A percentile compares a stretch with the other conserved stretches of the same genome.
phyloP scores from a whole-genome alignment of 192 early-diverging fungal genomes.

The Kickxella alabastrina region DNA sequence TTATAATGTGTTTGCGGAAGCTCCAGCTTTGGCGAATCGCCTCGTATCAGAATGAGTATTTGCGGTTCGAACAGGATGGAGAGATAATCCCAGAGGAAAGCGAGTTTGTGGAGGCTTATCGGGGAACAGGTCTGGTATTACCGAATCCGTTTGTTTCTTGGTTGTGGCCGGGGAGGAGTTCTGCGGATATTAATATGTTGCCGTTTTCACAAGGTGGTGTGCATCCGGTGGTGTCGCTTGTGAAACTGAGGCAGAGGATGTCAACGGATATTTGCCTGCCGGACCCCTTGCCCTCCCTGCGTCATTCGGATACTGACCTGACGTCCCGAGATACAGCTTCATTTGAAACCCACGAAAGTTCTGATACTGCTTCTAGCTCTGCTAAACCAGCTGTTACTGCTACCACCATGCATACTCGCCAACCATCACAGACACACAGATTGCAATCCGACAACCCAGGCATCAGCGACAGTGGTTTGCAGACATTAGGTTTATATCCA shows the following conservation, averaged over 20 bases:
- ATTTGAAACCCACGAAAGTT: too few species aligned
- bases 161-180: conserved; percentile 37
- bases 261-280: conserved; percentile 32
- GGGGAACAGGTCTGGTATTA: conserved; percentile 19
- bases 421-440: too few species aligned
- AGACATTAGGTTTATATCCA: not conserved
- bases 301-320: conserved; percentile 23
- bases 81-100: conserved; percentile 51
- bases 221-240: conserved; percentile 37
- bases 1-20: conserved; percentile 83
- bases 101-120: conserved; percentile 49
- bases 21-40: conserved; percentile 85
- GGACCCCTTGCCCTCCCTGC: conserved; percentile 11
- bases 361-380: too few species aligned
- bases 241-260: conserved; percentile 8
- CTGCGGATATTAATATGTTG: conserved; percentile 11
- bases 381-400: too few species aligned
- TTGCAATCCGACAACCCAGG: too few species aligned
- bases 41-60: conserved; percentile 67
- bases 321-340: conserved; percentile 2
- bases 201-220: conserved; percentile 31
- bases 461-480: too few species aligned
- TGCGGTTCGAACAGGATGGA: conserved; percentile 57
- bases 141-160: conserved; percentile 35
- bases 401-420: too few species aligned